Evolutionary conservation across 2,329 filamentous ascomycete species (phyloP), one percentile per base, ranked within the genome.

Genomic region (Aspergillus carbonarius): DNA sequence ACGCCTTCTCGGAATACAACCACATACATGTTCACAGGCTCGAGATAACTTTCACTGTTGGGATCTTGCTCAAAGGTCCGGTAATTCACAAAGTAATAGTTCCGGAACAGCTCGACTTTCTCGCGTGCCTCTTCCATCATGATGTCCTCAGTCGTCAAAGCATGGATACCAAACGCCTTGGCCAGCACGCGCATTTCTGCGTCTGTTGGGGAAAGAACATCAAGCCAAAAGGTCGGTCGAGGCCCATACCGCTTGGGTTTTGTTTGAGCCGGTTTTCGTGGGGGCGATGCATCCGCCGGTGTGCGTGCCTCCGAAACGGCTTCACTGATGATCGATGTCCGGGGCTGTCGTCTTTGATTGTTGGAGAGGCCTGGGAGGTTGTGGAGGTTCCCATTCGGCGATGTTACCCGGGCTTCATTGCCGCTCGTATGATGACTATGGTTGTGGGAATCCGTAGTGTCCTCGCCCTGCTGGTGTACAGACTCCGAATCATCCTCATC

Each of bases 81-180:
- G 75, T 99, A 99, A 74, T 96, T 98, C 78, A 99, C 91, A 70
- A 99, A 97, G 76, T 99, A 99, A 78, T 99, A 99, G 73, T 96
- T 90, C 34, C 91, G 88, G 81, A 99, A 99, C 1, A 99, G 83
- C 74, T 99, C 95, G 0, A 99, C 95, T 78, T 99, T 99, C 72
- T 99, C 95, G 20, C 95, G 93, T 40, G 93, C 91, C 78, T 99
- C 95, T 74, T 98, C 92, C 80, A 97, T 88, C 84, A 98, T 89
- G 68, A 99, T 97, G 72, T 99, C 95, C 75, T 99, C 95, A 1
- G 92, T 89, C 0, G 95, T 99, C 59, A 99, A 79, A 0, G 95
- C 93, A 77, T 99, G 95, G 60, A 99, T 97, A 15, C 92, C 92
- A 72, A 99, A 99, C 0, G 95, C 85, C 71, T 96, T 96, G 30